Conservation (phyloP, 73 alveolate genomes). For the Paramecium sonneborni region DNA sequence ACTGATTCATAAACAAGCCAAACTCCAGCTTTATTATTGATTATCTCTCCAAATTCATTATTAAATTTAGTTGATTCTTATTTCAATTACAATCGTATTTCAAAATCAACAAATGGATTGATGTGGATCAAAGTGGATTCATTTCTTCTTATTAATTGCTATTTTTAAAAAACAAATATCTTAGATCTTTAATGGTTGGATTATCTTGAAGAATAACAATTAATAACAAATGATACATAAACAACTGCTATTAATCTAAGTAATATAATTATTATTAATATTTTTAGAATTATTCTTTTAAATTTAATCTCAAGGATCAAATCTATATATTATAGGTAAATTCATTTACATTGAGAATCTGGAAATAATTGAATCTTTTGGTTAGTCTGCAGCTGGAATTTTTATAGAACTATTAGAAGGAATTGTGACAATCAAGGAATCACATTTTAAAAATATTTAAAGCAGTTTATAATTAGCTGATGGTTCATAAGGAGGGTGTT, state of each 20-base stretch:
- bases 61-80: background rate
- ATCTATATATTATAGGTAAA: background rate
- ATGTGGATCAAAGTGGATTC: background rate
- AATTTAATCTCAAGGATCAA: background rate
- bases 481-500: conserved; percentile 40
- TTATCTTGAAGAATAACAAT: background rate
- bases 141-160: background rate
- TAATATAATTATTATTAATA: background rate
- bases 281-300: background rate
- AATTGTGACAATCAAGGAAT: background rate
- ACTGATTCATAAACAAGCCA: background rate
- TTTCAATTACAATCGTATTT: background rate
- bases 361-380: background rate
- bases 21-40: background rate
- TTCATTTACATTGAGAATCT: background rate
- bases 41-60: background rate
- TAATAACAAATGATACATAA: background rate
- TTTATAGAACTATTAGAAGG: background rate
- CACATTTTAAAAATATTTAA: background rate
- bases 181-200: background rate
- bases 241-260: background rate
- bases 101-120: background rate
- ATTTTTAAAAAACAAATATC: background rate
- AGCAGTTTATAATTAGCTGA: background rate
- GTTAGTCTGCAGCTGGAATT: conserved; percentile 14